Conservation (phyloP, 2,329 filamentous ascomycete species). For the Fusarium ambrosium region DNA sequence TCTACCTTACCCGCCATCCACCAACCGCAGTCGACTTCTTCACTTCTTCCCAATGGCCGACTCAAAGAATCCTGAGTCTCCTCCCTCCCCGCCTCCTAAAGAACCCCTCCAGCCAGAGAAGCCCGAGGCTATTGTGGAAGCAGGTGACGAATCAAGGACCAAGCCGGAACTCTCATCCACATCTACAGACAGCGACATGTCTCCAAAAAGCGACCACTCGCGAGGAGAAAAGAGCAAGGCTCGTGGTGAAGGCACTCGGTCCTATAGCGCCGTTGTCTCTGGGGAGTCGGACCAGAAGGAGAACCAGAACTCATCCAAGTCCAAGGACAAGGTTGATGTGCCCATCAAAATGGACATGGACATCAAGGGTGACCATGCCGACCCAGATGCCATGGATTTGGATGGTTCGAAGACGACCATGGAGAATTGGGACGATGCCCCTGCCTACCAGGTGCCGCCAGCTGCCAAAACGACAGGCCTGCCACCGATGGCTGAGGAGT, state of each 20-base stretch:
- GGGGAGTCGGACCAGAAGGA: conserved; percentile 24
- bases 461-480: conserved; percentile 8
- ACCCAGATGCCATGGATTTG: conserved; percentile 22
- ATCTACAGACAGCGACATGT: conserved; percentile 20
- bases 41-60: conserved; percentile 24
- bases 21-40: neutral
- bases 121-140: neutral
- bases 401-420: conserved; percentile 11
- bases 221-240: conserved; percentile 21
- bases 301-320: conserved; percentile 1
- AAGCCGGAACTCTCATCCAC: neutral
- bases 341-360: conserved; percentile 10
- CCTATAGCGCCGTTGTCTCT: conserved; percentile 24
- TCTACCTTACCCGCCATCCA: neutral
- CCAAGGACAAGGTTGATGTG: conserved; percentile 18
- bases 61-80: conserved; percentile 9
- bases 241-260: conserved; percentile 31
- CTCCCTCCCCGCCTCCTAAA: conserved; percentile 35
- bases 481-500: conserved; percentile 29
- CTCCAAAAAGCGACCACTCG: conserved; percentile 21
- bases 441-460: conserved; percentile 22
- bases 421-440: conserved; percentile 15
- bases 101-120: conserved; percentile 18
- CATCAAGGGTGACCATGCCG: conserved; percentile 2
- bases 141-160: neutral